Evolutionary conservation across 441 rosid species (phyloP), one percentile per base, ranked within the genome.

Genomic region (Euphorbia schlechtendalii): DNA sequence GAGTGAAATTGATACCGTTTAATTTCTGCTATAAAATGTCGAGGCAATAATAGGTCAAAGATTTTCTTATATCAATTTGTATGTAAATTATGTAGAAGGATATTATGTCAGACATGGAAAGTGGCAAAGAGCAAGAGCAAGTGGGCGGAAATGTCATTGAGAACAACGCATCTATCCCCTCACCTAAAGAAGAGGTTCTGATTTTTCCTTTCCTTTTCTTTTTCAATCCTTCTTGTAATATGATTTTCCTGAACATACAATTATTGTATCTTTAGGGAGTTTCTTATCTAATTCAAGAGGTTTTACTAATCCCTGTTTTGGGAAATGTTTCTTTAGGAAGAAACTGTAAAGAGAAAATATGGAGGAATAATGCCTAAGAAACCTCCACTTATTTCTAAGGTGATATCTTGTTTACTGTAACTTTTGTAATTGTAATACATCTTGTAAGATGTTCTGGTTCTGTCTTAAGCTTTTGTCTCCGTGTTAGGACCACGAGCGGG

Each of bases 301-400:
- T 52, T 20, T 58, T 58, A 32, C 10, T 1, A 25, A 11, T n/a
- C 55, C 4, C 5, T 46, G 8, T 18, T 4, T 38, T 36, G 5
- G 61, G 8, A 46, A 11, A 18, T 13, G 61, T 62, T 55, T 43
- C n/a, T 64, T 18, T 67, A 92, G 99, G 98, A 89, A 76, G 89
- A 76, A 64, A 78, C 61, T 66, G 21, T 91, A 55, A 95, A 87
- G 86, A 89, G 85, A 41, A 95, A 88, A 72, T 95, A 95, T 64
- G 97, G 98, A 74, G 99, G 99, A 61, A 89, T 95, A 28, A 36
- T 87, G 77, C 98, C 96, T 49, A 95, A 88, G 89, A 95, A 91
- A 73, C 98, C 98, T 32, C 99, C 99, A 28, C 95, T 95, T 54
- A 95, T 95, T 65, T 95, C 98, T 51, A 94, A 94, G 94, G 98